Conservation (phyloP, 495 filamentous ascomycete genomes). For the Terfezia boudieri region DNA sequence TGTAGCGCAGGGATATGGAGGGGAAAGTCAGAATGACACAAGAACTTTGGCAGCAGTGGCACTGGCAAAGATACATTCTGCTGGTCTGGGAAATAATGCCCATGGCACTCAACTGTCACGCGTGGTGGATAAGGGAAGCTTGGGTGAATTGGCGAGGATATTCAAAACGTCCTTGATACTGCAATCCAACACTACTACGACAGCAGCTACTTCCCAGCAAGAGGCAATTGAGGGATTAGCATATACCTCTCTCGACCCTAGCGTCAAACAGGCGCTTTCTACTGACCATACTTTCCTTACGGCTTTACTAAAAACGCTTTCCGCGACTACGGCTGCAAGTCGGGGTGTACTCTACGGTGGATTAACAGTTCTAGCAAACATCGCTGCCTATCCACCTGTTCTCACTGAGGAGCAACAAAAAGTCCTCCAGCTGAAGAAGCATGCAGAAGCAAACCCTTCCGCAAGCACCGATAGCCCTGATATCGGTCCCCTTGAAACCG, state of each 20-base stretch:
- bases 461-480: slow-evolving; percentile 42
- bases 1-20: slow-evolving; percentile 37
- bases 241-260: slow-evolving; percentile 63
- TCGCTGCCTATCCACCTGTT: slow-evolving; percentile 59
- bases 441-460: slow-evolving; percentile 58
- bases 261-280: slow-evolving; percentile 57
- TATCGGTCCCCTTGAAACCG: slow-evolving; percentile 19
- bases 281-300: slow-evolving; percentile 42
- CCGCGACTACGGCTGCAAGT: slow-evolving; percentile 30
- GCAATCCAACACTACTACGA: slow-evolving; percentile 18
- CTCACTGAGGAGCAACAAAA: slow-evolving; percentile 79
- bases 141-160: slow-evolving; percentile 49
- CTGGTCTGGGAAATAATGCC: slow-evolving; percentile 13
- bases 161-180: slow-evolving; percentile 57
- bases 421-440: slow-evolving; percentile 72
- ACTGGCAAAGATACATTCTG: slow-evolving; percentile 45
- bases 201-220: slow-evolving; percentile 24
- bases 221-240: slow-evolving; percentile 80
- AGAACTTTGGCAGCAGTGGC: slow-evolving; percentile 60
- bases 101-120: not conserved
- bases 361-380: slow-evolving; percentile 58
- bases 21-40: slow-evolving; percentile 19
- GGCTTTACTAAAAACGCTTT: slow-evolving; percentile 39
- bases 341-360: slow-evolving; percentile 55
- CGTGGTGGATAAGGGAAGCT: slow-evolving; percentile 27